Evolutionary conservation across 768 basidiomycete species (phyloP).

Genomic region (Clitopilus passeckerianus): DNA sequence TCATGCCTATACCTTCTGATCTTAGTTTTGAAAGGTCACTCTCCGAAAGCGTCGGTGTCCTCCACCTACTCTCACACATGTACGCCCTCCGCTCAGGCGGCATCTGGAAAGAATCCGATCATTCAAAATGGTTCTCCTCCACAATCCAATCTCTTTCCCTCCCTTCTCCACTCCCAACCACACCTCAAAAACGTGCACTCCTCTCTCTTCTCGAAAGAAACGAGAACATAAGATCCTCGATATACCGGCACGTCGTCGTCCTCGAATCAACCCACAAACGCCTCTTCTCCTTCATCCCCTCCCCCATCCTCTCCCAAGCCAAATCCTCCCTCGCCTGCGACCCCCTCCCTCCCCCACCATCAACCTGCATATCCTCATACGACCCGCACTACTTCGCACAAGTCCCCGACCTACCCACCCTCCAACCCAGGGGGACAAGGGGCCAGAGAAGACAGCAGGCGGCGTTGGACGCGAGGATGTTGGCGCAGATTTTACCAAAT

Average conservation of each 20-base stretch:
- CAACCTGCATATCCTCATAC: slow-evolving; percentile 52
- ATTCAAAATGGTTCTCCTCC: slow-evolving; percentile 64
- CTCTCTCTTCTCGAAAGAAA: slow-evolving; percentile 31
- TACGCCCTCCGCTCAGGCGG: slow-evolving; percentile 75
- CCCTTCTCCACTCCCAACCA: slow-evolving; percentile 28
- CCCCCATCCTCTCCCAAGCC: slow-evolving; percentile 35
- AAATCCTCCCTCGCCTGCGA: slow-evolving; percentile 69
- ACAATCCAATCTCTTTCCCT: slow-evolving; percentile 45
- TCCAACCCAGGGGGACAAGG: background rate
- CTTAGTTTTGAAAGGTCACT: too few relatives aligned
- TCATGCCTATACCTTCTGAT: background rate
- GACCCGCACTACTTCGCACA: slow-evolving; percentile 72
- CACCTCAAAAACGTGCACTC: slow-evolving; percentile 26
- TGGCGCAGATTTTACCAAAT: slow-evolving; percentile 58
- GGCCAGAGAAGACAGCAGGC: slow-evolving; percentile 35
- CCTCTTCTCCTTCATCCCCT: slow-evolving; percentile 71
- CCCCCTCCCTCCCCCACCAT: slow-evolving; percentile 67
- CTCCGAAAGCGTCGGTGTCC: slow-evolving; percentile 34
- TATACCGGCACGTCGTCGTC: slow-evolving; percentile 78
- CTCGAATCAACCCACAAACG: slow-evolving; percentile 55
- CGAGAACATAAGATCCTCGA: slow-evolving; percentile 38
- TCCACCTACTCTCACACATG: slow-evolving; percentile 84
- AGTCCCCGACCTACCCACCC: slow-evolving; percentile 38
- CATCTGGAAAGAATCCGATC: slow-evolving; percentile 75
- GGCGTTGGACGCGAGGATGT: slow-evolving; percentile 41